Base-by-base conservation (phyloP, 2,329 filamentous ascomycete genomes). In the Pseudocercospora pini-densiflorae region DNA sequence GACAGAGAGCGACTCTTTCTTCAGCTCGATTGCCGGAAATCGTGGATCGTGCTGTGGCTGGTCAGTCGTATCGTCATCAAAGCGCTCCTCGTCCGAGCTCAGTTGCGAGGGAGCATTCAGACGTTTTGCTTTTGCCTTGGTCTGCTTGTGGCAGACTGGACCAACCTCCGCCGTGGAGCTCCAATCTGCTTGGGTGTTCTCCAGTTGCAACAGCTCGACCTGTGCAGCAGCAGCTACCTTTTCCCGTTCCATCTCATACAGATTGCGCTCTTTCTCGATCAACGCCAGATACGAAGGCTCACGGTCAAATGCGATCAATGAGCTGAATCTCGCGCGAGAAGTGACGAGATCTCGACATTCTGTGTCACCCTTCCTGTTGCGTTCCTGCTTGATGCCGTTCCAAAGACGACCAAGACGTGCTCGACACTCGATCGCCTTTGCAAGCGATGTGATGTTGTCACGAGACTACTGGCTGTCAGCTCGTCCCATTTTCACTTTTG, bases 91-190 rank as follows among this genome's bases (percentile, higher is more conserved):
- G 6, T 19, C n/a, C 16, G 3, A 7, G 40, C 16, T n/a, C 40
- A 16, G 2, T 9, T 43, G 40, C 2, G 40, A 7, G 16, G 7
- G 5, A 9, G 5, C 40, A 43, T 43, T 43, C 6, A 36, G n/a
- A 24, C 47, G 47, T 19, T 12, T 29, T 3, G 51, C 36, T 47
- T 63, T 58, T 8, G 61, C 49, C 45, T 58, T 58, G 9, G 53
- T 63, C 33, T 27, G 54, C 51, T 58, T 63, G 51, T 36, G 61
- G 24, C 31, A 23, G 12, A 63, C 53, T 10, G 40, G 51, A 54
- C 24, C 60, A 8, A 8, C 6, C 7, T 62, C 27, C 40, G 21
- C 40, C 7, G 59, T 14, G 19, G 59, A 21, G 12, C 16, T 24
- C 45, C 45, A 49, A 40, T 16, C 36, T 49, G n/a, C 45, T 10